Conservation (phyloP, 2,329 filamentous ascomycete genomes). For the Sphaerulina musiva region DNA sequence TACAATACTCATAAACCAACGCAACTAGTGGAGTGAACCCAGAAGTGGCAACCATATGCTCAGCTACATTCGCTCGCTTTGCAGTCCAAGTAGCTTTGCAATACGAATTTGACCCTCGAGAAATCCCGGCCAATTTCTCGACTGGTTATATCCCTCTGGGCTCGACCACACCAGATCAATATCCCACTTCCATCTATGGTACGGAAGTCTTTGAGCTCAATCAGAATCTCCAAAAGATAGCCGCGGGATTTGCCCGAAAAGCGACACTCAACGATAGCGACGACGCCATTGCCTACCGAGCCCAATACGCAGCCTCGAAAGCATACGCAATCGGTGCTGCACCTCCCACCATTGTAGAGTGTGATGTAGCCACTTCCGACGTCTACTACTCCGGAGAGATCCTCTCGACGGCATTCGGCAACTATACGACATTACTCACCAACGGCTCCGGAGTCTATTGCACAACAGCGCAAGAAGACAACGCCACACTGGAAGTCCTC, state of each 20-base stretch:
- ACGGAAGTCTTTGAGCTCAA: slow-evolving; percentile 42
- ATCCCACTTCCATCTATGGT: slow-evolving; percentile 37
- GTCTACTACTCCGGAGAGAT: slow-evolving; percentile 62
- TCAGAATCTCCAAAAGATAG: slow-evolving; percentile 33
- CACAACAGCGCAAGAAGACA: neutral
- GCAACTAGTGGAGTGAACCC: slow-evolving; percentile 61
- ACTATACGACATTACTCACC: slow-evolving; percentile 57
- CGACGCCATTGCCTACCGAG: slow-evolving; percentile 35
- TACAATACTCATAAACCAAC: too few relatives aligned
- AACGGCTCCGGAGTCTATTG: slow-evolving; percentile 64
- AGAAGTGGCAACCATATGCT: slow-evolving; percentile 54
- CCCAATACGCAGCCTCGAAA: slow-evolving; percentile 29
- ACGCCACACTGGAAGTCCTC: neutral
- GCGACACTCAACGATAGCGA: slow-evolving; percentile 36
- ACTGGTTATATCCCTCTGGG: slow-evolving; percentile 66
- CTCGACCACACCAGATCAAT: slow-evolving; percentile 44
- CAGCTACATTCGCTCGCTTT: slow-evolving; percentile 62
- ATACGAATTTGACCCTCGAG: slow-evolving; percentile 66
- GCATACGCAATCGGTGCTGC: slow-evolving; percentile 40
- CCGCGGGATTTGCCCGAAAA: slow-evolving; percentile 32
- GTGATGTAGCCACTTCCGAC: slow-evolving; percentile 64
- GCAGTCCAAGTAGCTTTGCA: slow-evolving; percentile 68
- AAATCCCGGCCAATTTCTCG: slow-evolving; percentile 57
- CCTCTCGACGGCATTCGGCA: slow-evolving; percentile 58
- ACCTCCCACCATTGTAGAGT: slow-evolving; percentile 53